A percentile compares a stretch with the other conserved stretches of the same genome.
Conservation (phyloP, 768 basidiomycete species). For the Termitomyces heimii region DNA sequence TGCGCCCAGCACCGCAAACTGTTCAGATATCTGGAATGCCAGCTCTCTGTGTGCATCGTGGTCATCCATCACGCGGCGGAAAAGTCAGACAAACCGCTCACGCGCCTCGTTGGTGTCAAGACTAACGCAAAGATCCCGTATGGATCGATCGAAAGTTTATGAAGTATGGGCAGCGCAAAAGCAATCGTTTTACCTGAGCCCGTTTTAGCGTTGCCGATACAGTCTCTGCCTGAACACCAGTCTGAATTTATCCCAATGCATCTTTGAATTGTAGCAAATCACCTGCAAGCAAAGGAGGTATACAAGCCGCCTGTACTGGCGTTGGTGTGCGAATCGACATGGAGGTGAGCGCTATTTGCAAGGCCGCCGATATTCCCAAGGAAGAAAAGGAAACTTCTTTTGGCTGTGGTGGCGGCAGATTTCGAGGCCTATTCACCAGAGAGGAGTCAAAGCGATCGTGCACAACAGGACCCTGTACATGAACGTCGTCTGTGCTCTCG, state of each 20-base stretch:
- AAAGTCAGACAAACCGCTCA: conserved; percentile 1
- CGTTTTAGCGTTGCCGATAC: conserved; percentile 96
- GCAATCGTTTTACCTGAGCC: conserved; percentile 98
- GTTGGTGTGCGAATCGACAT: conserved; percentile 90
- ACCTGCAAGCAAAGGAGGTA: conserved; percentile 82
- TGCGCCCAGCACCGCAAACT: conserved; percentile 86
- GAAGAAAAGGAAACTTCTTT: conserved; percentile 38
- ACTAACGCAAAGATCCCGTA: conserved; percentile 94
- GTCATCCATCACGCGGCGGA: background rate
- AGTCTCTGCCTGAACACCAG: conserved; percentile 69
- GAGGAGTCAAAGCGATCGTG: conserved; percentile 9
- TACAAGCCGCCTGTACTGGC: conserved; percentile 84
- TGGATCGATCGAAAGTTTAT: conserved; percentile 82
- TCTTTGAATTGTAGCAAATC: conserved; percentile 17
- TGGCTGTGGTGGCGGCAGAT: background rate
- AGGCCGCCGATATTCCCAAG: conserved; percentile 51
- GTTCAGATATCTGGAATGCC: conserved; percentile 96
- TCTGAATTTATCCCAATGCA: background rate
- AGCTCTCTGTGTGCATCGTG: conserved; percentile 65
- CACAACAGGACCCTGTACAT: background rate
- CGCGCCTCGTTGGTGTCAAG: conserved; percentile 90
- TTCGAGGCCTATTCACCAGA: background rate
- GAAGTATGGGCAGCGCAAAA: conserved; percentile 92
- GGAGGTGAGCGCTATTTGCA: conserved; percentile 59
- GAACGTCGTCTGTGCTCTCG: background rate